Evolutionary conservation across 208 protist genomes (phyloP), one percentile per base, ranked within the genome.

Genomic region (Leishmania gerbilli): DNA sequence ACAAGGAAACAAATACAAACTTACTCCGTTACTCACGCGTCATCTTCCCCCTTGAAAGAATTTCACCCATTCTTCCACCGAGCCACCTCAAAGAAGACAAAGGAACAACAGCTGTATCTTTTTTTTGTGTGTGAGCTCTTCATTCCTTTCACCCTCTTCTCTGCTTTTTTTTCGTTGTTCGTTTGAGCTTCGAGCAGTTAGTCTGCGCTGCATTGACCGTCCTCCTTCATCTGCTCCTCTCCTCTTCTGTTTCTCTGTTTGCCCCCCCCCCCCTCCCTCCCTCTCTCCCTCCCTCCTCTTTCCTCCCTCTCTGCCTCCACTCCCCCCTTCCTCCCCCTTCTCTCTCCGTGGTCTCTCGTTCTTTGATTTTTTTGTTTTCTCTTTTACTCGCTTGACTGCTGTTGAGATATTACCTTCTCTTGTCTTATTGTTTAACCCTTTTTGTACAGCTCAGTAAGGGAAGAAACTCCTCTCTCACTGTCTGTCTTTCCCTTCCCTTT

Each of bases 391-490:
- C 31, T 72, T 77, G 72, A 19, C 40, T 51, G n/a, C 62, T 79
- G 55, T 68, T 79, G 7, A 79, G 75, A 55, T 19, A 55, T 49
- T 37, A 21, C 58, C 27, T 53, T 69, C 31, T 53, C 47, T 67
- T 13, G 80, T 69, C 42, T 37, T 58, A 34, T 82, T 68, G 42
- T 65, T 42, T 27, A 24, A 19, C 47, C 31, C 47, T 27, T 37
- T 37, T 82, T 79, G 40, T 62, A 37, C 55, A 79, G 77, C 13
- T 69, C 55, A 8, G 68, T 56, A 83, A 71, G 34, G 56, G 51
- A 65, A 58, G 55, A 65, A 77, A 40, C 47, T 77, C 53, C 5
- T 64, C 21, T 74, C n/a, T 47, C 37, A 34, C 31, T 45, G 56
- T 5, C 71, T 76, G 51, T 47, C 24, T 27, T 3, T 58, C 71